Percentiles rank a stretch among this genome's conserved stretches.
phyloP scores from a whole-genome alignment of 2,329 filamentous ascomycete genomes.

The Microdochium nivale region DNA sequence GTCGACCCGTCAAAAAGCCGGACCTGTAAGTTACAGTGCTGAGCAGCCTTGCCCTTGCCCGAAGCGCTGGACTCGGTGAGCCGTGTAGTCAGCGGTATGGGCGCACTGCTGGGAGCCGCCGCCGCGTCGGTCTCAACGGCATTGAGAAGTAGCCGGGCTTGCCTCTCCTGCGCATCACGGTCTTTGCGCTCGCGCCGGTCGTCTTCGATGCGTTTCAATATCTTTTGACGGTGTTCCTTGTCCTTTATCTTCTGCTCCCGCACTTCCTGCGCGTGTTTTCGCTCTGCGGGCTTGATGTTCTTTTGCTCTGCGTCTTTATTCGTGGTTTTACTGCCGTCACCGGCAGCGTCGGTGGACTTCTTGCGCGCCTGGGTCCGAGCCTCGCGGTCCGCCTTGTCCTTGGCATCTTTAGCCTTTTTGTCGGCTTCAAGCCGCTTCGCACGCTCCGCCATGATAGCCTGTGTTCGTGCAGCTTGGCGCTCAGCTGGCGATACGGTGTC shows the following conservation, averaged over 20 bases:
- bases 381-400: constrained; percentile 36
- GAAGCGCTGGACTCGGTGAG: constrained; percentile 9
- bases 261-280: constrained; percentile 43
- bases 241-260: constrained; percentile 58
- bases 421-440: constrained; percentile 36
- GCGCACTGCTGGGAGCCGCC: constrained; percentile 6
- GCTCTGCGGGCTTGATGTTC: constrained; percentile 20
- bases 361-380: constrained; percentile 26
- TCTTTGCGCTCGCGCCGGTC: constrained; percentile 63
- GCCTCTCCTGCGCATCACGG: constrained; percentile 38
- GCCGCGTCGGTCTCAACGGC: constrained; percentile 10
- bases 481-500: constrained; percentile 5
- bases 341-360: constrained; percentile 28
- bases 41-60: constrained; percentile 12
- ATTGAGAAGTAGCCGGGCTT: constrained; percentile 19
- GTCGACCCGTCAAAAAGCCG: constrained; percentile 78
- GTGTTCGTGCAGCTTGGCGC: constrained; percentile 11
- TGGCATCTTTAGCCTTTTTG: constrained; percentile 40
- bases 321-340: constrained; percentile 4
- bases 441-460: constrained; percentile 39
- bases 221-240: constrained; percentile 59
- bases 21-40: constrained; percentile 60
- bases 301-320: constrained; percentile 16
- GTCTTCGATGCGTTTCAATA: constrained; percentile 67
- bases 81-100: constrained; percentile 1